A percentile compares a stretch with the other conserved stretches of the same genome.
phyloP scores from a whole-genome alignment of 2,329 filamentous ascomycete genomes.

The Aspergillus hiratsukae region DNA sequence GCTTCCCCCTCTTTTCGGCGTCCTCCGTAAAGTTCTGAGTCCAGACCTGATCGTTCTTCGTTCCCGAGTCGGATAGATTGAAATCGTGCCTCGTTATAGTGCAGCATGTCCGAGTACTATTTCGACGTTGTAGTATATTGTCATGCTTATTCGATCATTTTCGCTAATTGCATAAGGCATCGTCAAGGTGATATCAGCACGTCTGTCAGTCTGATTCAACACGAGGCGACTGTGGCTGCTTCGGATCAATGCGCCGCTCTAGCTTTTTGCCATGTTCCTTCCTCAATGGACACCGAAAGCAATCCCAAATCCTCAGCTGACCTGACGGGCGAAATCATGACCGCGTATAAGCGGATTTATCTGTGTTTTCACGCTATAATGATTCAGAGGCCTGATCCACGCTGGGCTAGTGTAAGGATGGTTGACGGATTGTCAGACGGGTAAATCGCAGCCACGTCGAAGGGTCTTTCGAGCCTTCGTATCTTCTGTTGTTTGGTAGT shows the following conservation, averaged over 20 bases:
- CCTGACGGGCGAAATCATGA: background rate
- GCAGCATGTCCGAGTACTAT: background rate
- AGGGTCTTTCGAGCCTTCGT: background rate
- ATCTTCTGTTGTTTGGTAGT: background rate
- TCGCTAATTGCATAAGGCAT: background rate
- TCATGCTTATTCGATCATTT: background rate
- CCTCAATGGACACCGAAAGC: background rate
- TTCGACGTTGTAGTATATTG: background rate
- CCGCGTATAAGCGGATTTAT: too few species aligned
- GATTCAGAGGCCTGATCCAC: too few species aligned
- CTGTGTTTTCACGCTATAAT: background rate
- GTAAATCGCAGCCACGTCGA: background rate
- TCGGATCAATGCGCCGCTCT: background rate
- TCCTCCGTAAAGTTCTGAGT: background rate
- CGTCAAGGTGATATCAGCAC: background rate
- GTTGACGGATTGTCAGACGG: background rate
- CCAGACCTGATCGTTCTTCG: background rate
- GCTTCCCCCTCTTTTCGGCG: background rate
- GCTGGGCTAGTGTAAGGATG: background rate
- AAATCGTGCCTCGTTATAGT: background rate
- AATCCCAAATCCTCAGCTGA: background rate
- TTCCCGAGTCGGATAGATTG: background rate
- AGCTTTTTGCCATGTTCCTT: background rate
- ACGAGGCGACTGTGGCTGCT: background rate
- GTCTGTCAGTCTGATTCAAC: background rate